Percentiles rank a stretch among this genome's conserved stretches.
Evolutionary conservation across 768 basidiomycete genomes (phyloP).

Genomic region (Russula foetens): DNA sequence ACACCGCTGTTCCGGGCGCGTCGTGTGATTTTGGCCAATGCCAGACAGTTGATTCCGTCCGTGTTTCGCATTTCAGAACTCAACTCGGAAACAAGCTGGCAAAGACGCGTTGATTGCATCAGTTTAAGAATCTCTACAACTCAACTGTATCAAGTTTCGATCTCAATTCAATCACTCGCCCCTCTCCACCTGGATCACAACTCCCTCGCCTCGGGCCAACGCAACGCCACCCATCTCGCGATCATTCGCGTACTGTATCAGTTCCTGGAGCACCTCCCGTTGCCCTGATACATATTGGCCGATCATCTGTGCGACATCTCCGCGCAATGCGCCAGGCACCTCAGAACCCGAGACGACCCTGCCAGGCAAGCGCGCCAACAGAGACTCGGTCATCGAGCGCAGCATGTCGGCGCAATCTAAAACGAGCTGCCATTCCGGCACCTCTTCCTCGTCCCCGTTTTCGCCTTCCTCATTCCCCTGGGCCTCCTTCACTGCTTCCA

Average conservation of each 20-base stretch:
- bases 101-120: too few species aligned
- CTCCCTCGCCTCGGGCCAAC: conserved; percentile 42
- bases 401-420: conserved; percentile 61
- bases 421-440: conserved; percentile 41
- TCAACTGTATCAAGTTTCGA: neutral
- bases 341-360: neutral
- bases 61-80: too few species aligned
- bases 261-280: conserved; percentile 26
- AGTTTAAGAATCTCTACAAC: too few species aligned
- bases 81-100: too few species aligned
- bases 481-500: conserved; percentile 27
- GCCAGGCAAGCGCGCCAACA: conserved; percentile 43
- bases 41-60: too few species aligned
- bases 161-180: conserved; percentile 18
- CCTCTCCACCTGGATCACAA: conserved; percentile 47
- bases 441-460: conserved; percentile 20
- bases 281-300: conserved; percentile 49
- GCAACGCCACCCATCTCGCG: conserved; percentile 42
- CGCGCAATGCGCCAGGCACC: conserved; percentile 27
- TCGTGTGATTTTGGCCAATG: neutral
- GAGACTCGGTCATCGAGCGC: conserved; percentile 52
- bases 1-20: neutral
- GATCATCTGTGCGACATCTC: conserved; percentile 58
- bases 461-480: conserved; percentile 24
- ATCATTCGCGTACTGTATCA: conserved; percentile 40